Base-by-base conservation (phyloP, 768 basidiomycete genomes). In the Termitomyces sp. region DNA sequence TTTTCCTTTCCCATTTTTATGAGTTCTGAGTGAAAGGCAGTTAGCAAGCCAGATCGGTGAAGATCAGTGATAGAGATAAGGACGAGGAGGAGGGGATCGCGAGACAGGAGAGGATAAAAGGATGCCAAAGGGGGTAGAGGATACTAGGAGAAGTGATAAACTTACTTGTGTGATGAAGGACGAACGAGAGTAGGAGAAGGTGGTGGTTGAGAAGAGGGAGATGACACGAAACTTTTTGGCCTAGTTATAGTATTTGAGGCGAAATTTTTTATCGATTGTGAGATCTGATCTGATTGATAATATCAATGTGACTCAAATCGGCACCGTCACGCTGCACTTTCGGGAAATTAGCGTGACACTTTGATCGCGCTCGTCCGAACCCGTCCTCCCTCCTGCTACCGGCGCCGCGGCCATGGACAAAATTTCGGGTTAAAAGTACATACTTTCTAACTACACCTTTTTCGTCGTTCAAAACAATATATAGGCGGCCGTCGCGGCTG, bases 1-100 rank as follows among this genome's bases (percentile, higher is more conserved):
- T 94, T 94, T 63, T 94, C 93, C 81, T 94, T 94, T 87, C 92
- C 93, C 93, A 93, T 93, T 85, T 84, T 85, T 65, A 65, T 70
- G 74, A 73, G 72, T 82, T 82, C 80, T 81, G 62, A 22, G 50
- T n/a, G 35, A 51, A 57, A 47, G 56, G 53, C 53, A 58, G 69
- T 72, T 49, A 74, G 67, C 57, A 63, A 22, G 37, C 14, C 40
- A 58, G 62, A 71, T 71, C 64, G 66, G 21, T 21, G 24, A n/a
- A 48, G 53, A 60, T 64, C 54, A 54, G 46, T 53, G 17, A 10
- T 30, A 41, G 41, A 45, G 35, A 50, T 55, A 45, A 42, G 46
- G 59, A 56, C 38, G 53, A 51, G 50, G 44, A 19, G 14, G n/a
- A 10, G 19, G 11, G 40, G 53, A 64, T 56, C 56, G 49, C 49